Base-by-base conservation (phyloP, 768 basidiomycete genomes). In the Rhodotorula diobovata region DNA sequence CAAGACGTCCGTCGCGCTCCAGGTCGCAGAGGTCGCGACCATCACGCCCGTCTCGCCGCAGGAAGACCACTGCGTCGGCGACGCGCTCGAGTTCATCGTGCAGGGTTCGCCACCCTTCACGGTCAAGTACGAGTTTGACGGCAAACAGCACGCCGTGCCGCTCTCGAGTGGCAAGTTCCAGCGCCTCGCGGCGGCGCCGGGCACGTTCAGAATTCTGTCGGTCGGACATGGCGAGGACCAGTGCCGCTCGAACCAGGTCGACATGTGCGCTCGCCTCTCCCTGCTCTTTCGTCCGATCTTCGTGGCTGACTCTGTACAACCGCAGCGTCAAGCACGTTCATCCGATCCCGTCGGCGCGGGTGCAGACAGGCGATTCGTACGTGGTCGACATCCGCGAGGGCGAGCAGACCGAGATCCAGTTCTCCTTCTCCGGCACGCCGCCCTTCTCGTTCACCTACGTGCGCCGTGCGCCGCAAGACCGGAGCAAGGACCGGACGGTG, bases 381-480 rank as follows among this genome's bases (percentile, higher is more conserved):
- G 85, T 88, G 77, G 89, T 95, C 79, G 88, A 92, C 77, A 90
- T 97, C 63, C 88, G 93, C 67, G 94, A 96, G 83, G 94, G 93
- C 57, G 81, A 83, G 43, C 80, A 96, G 83, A 93, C 95, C 28
- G 91, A 93, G 80, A 96, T 99, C 69, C 81, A 89, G 53, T 97
- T 99, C 80, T 88, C 88, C 7, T 85, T 99, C 63, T 84, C 88
- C 43, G 96, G 96, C 56, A 89, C 91, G 79, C 89, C 96, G 28
- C 96, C 96, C 0, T 99, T 97, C 82, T 89, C 93, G 2, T 97
- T 99, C 81, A 93, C 93, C 0, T 94, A 94, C 81, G 90, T 93
- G 79, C 87, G 85, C 81, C 90, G 89, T 79, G 88, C 88, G 41
- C 67, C 77, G n/a, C 63, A 73, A 41, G 73, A 66, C 34, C 70